These are phyloP conservation scores for Puccinia triticina DNA, from an alignment of 1,284 basidiomycete genomes.

Conservation along the genomic window DNA sequence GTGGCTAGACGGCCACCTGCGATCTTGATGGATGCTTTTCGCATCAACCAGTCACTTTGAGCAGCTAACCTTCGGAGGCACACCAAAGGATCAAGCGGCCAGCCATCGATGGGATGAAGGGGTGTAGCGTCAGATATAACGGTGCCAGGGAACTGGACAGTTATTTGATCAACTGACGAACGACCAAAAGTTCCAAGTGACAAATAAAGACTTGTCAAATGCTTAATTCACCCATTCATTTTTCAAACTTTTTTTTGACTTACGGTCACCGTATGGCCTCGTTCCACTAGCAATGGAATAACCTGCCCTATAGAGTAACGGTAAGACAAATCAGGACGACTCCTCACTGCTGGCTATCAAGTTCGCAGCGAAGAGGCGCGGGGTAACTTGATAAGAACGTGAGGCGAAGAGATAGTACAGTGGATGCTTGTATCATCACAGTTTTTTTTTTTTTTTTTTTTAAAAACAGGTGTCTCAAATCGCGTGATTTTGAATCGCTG, in stretches of 20 bases:
- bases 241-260: background rate
- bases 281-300: slow-evolving; percentile 11
- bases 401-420: background rate
- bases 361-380: background rate
- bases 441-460: too few relatives aligned
- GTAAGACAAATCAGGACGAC: background rate
- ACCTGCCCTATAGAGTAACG: slow-evolving; percentile 30
- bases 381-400: background rate
- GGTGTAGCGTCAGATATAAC: background rate
- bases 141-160: slow-evolving; percentile 38
- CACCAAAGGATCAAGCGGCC: slow-evolving; percentile 30
- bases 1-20: slow-evolving; percentile 9
- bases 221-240: background rate
- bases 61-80: slow-evolving; percentile 14
- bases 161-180: slow-evolving; percentile 8
- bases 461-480: background rate
- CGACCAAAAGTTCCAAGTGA: background rate
- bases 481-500: background rate
- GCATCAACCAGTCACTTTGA: slow-evolving; percentile 4
- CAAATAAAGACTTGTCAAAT: background rate
- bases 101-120: slow-evolving; percentile 44
- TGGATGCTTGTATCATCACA: background rate
- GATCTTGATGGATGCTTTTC: slow-evolving; percentile 19
- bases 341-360: background rate
- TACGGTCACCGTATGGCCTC: slow-evolving; percentile 29